Conservation (phyloP, 148 eudicot species). For the Pharnaceum exiguum region DNA sequence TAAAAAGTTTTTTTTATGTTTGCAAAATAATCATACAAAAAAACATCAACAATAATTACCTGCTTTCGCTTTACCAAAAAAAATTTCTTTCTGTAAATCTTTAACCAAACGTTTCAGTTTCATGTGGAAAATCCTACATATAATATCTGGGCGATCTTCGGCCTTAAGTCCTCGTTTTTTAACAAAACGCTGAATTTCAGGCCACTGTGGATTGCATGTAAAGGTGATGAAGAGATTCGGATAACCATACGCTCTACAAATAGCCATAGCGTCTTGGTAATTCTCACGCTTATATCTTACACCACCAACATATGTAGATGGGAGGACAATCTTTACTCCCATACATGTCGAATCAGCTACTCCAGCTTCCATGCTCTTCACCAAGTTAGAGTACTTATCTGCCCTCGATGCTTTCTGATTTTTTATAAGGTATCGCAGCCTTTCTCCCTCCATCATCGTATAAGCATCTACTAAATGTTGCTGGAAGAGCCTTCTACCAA, state of each 20-base stretch:
- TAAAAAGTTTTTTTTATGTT: neutral
- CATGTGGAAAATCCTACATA: neutral
- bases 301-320: neutral
- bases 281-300: neutral
- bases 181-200: neutral
- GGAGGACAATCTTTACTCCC: neutral
- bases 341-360: neutral
- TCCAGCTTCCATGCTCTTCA: neutral
- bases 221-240: neutral
- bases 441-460: constrained; percentile 6
- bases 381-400: neutral
- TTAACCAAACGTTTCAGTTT: neutral
- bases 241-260: constrained; percentile 5
- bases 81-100: neutral
- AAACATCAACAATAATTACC: neutral
- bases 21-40: too few relatives aligned
- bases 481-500: neutral
- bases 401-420: neutral
- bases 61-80: neutral
- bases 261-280: constrained; percentile 7
- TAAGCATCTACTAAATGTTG: constrained; percentile 7
- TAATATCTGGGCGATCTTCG: neutral
- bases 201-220: constrained; percentile 2
- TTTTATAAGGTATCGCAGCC: neutral
- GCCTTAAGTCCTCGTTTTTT: neutral